Evolutionary conservation across 768 basidiomycete species (phyloP).

Genomic region (Rhodosporidiobolus sp.): DNA sequence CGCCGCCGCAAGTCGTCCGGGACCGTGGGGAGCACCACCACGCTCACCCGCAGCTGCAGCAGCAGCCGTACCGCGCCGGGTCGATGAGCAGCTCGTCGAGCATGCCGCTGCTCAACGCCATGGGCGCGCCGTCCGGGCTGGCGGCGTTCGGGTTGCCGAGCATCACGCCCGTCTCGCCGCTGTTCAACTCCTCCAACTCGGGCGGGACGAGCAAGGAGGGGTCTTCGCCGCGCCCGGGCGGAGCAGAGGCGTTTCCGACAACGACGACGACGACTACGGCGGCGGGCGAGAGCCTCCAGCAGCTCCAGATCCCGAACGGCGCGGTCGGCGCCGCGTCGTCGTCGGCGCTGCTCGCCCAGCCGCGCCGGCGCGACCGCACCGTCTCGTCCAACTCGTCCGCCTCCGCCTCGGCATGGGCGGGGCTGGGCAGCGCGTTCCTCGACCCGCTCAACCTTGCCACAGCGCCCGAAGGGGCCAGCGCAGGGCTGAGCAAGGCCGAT

Average conservation of each 20-base stretch:
- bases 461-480: slow-evolving; percentile 21
- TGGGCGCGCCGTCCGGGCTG: background rate
- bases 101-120: background rate
- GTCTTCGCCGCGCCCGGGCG: too few relatives aligned
- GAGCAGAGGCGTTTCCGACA: too few relatives aligned
- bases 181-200: background rate
- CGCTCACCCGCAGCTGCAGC: too few relatives aligned
- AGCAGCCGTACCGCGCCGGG: background rate
- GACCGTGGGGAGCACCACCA: too few relatives aligned
- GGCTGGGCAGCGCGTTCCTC: slow-evolving; percentile 86
- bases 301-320: background rate
- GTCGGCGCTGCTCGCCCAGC: background rate
- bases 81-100: background rate
- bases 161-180: background rate
- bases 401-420: slow-evolving; percentile 80
- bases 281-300: slow-evolving; percentile 16
- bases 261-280: background rate
- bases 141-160: background rate
- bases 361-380: slow-evolving; percentile 18
- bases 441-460: slow-evolving; percentile 58
- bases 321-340: background rate
- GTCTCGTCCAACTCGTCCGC: slow-evolving; percentile 64
- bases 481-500: background rate
- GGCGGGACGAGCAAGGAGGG: too few relatives aligned
- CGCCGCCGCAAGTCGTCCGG: background rate